phyloP scores from a whole-genome alignment of 768 basidiomycete genomes.

The Trametes cinnabarina region DNA sequence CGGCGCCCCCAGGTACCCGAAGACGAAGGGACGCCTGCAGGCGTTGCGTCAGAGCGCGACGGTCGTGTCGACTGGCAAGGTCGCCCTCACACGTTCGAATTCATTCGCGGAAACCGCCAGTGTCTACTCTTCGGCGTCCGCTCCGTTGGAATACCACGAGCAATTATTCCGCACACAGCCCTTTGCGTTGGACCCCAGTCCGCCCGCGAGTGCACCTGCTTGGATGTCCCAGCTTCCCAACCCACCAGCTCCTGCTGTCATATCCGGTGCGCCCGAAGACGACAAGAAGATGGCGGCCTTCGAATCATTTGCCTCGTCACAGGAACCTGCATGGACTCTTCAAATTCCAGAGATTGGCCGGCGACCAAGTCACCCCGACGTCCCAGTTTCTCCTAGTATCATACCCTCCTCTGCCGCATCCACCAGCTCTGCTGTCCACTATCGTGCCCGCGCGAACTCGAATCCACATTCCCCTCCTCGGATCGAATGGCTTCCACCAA shows the following conservation, averaged over 20 bases:
- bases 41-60: slow-evolving; percentile 1
- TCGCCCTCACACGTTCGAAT: slow-evolving; percentile 5
- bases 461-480: slow-evolving; percentile 5
- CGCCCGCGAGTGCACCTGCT: slow-evolving; percentile 23
- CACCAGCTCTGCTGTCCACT: background rate
- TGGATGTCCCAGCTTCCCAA: slow-evolving; percentile 6
- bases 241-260: slow-evolving; percentile 2
- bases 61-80: background rate
- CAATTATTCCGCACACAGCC: slow-evolving; percentile 20
- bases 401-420: background rate
- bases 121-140: slow-evolving; percentile 38
- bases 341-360: background rate
- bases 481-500: slow-evolving; percentile 7
- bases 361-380: background rate
- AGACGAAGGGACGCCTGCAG: slow-evolving; percentile 9
- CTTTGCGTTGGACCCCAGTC: slow-evolving; percentile 18
- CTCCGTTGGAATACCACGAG: slow-evolving; percentile 29
- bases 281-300: background rate
- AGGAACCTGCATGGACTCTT: background rate
- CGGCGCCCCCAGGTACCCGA: slow-evolving; percentile 12
- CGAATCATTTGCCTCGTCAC: background rate
- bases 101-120: slow-evolving; percentile 29
- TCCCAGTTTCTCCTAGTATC: background rate
- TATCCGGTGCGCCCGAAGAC: background rate
- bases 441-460: slow-evolving; percentile 1